These are phyloP conservation scores for Orbilia ellipsospora DNA, from an alignment of 2,329 filamentous ascomycete genomes.

Conservation along the genomic window DNA sequence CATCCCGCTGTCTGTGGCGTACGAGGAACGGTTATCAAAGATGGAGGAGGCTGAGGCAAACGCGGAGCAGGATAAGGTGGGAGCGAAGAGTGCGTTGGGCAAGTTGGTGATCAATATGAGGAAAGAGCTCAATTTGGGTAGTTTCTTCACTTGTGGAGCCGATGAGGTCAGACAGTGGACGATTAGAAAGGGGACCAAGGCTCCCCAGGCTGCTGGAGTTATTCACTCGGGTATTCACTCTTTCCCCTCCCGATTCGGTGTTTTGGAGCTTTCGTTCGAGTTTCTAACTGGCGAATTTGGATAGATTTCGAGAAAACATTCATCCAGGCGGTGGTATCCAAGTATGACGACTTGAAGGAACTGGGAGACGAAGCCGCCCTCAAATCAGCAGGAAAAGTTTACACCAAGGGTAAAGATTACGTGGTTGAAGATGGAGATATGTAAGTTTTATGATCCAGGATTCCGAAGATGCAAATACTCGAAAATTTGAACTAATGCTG, in stretches of 20 bases:
- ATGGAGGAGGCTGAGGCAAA: constrained; percentile 80
- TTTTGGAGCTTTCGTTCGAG: neutral
- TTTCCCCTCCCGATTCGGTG: neutral
- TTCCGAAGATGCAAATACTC: neutral
- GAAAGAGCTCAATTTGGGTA: constrained; percentile 85
- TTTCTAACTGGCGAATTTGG: neutral
- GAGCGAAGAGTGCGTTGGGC: constrained; percentile 86
- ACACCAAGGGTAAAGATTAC: constrained; percentile 99
- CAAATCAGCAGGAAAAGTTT: constrained; percentile 92
- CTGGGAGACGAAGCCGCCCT: constrained; percentile 87
- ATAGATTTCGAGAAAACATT: constrained; percentile 98
- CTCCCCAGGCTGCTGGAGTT: constrained; percentile 95
- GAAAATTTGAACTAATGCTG: constrained; percentile 52
- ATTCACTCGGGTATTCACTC: constrained; percentile 76
- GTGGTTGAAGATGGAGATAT: constrained; percentile 84
- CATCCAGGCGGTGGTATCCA: constrained; percentile 95
- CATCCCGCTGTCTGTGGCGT: constrained; percentile 89
- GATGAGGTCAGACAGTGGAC: constrained; percentile 99
- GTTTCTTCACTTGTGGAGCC: constrained; percentile 95
- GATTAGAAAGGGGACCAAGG: constrained; percentile 93
- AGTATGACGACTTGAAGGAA: constrained; percentile 83
- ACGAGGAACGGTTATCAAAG: constrained; percentile 88
- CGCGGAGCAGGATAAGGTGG: constrained; percentile 89
- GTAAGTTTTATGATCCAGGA: constrained; percentile 35
- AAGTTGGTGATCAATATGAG: constrained; percentile 95